A percentile compares a stretch with the other conserved stretches of the same genome.
phyloP scores from a whole-genome alignment of 1,284 basidiomycete genomes.

The Cryptococcus amylolentus region DNA sequence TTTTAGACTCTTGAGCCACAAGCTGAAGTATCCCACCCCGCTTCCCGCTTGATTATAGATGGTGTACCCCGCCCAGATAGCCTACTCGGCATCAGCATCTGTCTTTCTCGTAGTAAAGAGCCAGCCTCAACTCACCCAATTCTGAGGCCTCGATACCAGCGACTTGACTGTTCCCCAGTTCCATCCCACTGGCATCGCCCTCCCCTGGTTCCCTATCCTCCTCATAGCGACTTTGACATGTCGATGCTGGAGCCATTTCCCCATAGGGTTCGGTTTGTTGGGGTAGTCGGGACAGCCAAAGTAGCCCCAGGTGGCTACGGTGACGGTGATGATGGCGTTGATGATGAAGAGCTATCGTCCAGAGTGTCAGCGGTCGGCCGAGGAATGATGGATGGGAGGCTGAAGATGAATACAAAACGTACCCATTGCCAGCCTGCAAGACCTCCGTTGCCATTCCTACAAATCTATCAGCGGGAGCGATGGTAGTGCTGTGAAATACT shows the following conservation, averaged over 20 bases:
- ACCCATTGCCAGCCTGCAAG: constrained; percentile 20
- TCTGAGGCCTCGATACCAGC: constrained; percentile 12
- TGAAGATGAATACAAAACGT: neutral
- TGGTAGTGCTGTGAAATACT: neutral
- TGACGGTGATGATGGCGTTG: constrained; percentile 15
- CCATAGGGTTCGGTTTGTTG: constrained; percentile 19
- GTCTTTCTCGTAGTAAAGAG: no score
- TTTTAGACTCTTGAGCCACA: constrained; percentile 29
- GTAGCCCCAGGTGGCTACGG: constrained; percentile 15
- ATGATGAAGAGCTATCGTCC: constrained; percentile 11
- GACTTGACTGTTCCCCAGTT: constrained; percentile 11
- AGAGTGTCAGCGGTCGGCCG: no score
- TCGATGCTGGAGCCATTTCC: constrained; percentile 16
- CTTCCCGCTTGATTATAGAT: constrained; percentile 6
- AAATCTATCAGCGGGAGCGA: neutral
- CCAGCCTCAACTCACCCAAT: neutral
- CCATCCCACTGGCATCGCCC: constrained; percentile 12
- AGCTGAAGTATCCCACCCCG: constrained; percentile 26
- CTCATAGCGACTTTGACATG: constrained; percentile 19
- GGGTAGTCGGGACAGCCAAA: constrained; percentile 19
- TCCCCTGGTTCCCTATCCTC: constrained; percentile 12
- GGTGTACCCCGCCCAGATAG: constrained; percentile 8
- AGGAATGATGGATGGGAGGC: no score
- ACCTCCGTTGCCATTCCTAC: neutral
- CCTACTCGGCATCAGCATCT: neutral